Conservation (phyloP, 352 stramenopile species). For the Globisporangium nodosum region DNA sequence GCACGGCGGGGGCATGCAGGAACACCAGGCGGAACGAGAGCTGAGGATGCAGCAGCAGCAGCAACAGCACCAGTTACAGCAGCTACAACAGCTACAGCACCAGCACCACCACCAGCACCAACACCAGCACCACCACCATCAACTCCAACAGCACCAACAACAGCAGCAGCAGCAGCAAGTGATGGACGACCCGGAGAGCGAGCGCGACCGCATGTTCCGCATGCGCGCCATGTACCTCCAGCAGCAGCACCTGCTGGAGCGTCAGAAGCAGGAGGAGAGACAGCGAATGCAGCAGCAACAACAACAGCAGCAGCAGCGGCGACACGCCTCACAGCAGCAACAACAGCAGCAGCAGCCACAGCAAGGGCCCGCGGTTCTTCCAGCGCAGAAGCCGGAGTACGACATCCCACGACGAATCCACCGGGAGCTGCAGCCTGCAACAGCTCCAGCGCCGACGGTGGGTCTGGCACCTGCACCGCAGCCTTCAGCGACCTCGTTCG, state of each 20-base stretch:
- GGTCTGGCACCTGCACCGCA: not conserved
- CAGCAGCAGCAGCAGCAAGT: constrained; percentile 22
- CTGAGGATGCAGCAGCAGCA: constrained; percentile 20
- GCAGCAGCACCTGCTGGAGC: constrained; percentile 14
- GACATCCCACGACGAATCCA: constrained; percentile 28
- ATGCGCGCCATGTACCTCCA: constrained; percentile 12
- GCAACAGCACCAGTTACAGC: constrained; percentile 21
- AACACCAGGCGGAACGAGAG: not conserved
- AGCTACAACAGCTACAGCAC: constrained; percentile 25
- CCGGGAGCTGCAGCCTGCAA: constrained; percentile 20
- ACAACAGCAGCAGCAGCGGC: not conserved
- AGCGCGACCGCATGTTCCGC: constrained; percentile 11
- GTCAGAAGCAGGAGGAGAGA: constrained; percentile 12
- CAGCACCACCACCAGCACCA: constrained; percentile 25
- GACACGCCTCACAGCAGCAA: not conserved
- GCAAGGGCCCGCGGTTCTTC: constrained; percentile 11
- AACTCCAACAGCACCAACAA: constrained; percentile 31
- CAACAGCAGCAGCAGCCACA: not conserved
- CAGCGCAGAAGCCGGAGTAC: constrained; percentile 16
- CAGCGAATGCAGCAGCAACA: constrained; percentile 17
- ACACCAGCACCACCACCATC: constrained; percentile 27
- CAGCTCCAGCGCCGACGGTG: not conserved
- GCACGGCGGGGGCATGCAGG: constrained; percentile 1
- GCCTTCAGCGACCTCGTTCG: not conserved
- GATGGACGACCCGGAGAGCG: constrained; percentile 5